phyloP scores from a whole-genome alignment of 805 yeast species.

The Wickerhamomyces queroliae region DNA sequence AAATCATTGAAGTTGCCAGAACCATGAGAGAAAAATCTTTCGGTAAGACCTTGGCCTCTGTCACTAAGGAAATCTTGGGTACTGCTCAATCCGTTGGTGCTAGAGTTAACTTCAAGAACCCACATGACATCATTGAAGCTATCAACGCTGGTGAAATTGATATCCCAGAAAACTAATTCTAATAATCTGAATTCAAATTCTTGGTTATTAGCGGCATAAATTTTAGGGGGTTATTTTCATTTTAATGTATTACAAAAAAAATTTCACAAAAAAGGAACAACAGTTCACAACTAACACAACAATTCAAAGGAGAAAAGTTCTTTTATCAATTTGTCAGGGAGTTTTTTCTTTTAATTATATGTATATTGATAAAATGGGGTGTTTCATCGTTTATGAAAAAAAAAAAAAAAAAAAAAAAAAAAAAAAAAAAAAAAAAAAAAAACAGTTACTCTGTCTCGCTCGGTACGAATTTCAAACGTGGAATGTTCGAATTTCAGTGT shows the following conservation, averaged over 20 bases:
- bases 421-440: no score
- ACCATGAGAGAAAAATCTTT: constrained; percentile 96
- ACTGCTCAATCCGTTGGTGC: constrained; percentile 99
- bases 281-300: no score
- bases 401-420: no score
- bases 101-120: constrained; percentile 99
- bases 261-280: not conserved
- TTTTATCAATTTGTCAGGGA: not conserved
- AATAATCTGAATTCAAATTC: not conserved
- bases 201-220: no score
- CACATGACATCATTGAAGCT: constrained; percentile 98
- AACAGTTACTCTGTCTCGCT: no score
- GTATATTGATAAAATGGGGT: constrained; percentile 5
- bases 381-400: constrained; percentile 1
- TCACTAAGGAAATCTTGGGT: constrained; percentile 97
- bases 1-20: constrained; percentile 95
- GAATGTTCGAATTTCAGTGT: no score
- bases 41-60: constrained; percentile 96
- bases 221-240: not conserved
- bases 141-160: constrained; percentile 98
- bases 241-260: not conserved
- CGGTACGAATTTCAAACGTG: no score
- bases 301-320: not conserved
- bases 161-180: constrained; percentile 66
- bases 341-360: constrained; percentile 9